Percentiles rank a stretch among this genome's conserved stretches.
Evolutionary conservation across 306 rosid genomes (phyloP).

Genomic region (Vicia sativa): DNA sequence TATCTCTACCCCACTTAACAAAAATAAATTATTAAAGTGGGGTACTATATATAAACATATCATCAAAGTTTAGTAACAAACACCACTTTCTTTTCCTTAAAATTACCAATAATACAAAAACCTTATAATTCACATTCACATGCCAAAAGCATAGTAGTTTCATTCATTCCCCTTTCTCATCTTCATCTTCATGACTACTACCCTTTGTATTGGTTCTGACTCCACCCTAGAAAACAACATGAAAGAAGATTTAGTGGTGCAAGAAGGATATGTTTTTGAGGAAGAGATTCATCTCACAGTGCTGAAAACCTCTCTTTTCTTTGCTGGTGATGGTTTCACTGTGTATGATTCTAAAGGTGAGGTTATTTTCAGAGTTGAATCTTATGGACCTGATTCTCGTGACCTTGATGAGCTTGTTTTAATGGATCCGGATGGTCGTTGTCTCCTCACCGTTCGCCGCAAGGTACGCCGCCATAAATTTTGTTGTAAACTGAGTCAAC

Average conservation of each 20-base stretch:
- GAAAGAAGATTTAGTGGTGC: constrained; percentile 38
- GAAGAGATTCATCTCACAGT: constrained; percentile 75
- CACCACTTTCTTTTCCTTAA: not conserved
- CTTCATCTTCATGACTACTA: not conserved
- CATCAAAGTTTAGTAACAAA: not conserved
- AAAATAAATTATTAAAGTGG: not conserved
- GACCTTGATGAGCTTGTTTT: constrained; percentile 74
- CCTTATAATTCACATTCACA: constrained; percentile 1
- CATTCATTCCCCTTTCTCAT: not conserved
- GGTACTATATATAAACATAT: too few relatives aligned
- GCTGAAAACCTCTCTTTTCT: constrained; percentile 83
- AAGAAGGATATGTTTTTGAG: constrained; percentile 48
- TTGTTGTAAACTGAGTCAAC: too few relatives aligned
- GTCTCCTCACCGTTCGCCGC: constrained; percentile 89
- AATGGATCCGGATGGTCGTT: constrained; percentile 81
- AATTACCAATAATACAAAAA: not conserved
- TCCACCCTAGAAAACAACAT: constrained; percentile 33
- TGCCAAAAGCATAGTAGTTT: not conserved
- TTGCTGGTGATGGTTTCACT: constrained; percentile 82
- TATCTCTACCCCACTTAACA: constrained; percentile 16
- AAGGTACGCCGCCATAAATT: constrained; percentile 50
- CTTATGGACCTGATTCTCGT: constrained; percentile 70
- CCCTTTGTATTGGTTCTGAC: not conserved
- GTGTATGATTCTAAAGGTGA: constrained; percentile 69
- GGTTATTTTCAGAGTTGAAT: constrained; percentile 80